phyloP scores from a whole-genome alignment of 805 yeast genomes.

The Saturnispora sanitii region DNA sequence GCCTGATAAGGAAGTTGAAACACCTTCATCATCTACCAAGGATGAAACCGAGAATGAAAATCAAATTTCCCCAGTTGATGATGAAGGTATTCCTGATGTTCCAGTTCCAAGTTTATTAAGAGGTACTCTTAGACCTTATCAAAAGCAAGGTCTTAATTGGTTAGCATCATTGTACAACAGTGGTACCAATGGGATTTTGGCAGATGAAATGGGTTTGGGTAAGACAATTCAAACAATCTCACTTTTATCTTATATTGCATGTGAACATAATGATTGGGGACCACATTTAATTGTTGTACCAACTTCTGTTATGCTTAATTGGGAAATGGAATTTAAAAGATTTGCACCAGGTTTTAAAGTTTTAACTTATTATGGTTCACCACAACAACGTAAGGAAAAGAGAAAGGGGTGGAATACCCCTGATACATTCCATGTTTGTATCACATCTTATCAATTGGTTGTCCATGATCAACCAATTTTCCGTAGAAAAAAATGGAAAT shows the following conservation, averaged over 20 bases:
- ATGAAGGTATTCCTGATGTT: conserved; percentile 49
- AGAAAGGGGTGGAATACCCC: conserved; percentile 97
- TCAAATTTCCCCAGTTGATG: background rate
- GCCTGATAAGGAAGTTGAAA: conserved; percentile 18
- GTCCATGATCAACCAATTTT: conserved; percentile 94
- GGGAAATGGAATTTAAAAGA: conserved; percentile 99
- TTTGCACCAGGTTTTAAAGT: conserved; percentile 98
- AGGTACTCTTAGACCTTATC: conserved; percentile 83
- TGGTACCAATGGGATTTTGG: conserved; percentile 90
- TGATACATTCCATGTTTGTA: conserved; percentile 92
- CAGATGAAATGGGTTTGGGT: conserved; percentile 98
- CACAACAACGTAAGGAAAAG: conserved; percentile 91
- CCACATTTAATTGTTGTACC: conserved; percentile 97
- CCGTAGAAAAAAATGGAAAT: conserved; percentile 87
- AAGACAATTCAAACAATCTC: conserved; percentile 96
- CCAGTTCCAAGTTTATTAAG: conserved; percentile 67
- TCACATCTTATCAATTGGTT: conserved; percentile 94
- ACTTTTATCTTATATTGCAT: conserved; percentile 75
- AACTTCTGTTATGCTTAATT: conserved; percentile 90
- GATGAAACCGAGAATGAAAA: conserved; percentile 19
- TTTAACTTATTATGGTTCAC: conserved; percentile 90
- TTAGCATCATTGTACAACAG: conserved; percentile 86
- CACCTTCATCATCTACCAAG: conserved; percentile 31
- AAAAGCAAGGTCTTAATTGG: conserved; percentile 96
- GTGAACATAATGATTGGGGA: conserved; percentile 93